Evolutionary conservation across 345 rosid genomes (phyloP), one percentile per base, ranked within the genome.

Genomic region (Laguncularia racemosa): DNA sequence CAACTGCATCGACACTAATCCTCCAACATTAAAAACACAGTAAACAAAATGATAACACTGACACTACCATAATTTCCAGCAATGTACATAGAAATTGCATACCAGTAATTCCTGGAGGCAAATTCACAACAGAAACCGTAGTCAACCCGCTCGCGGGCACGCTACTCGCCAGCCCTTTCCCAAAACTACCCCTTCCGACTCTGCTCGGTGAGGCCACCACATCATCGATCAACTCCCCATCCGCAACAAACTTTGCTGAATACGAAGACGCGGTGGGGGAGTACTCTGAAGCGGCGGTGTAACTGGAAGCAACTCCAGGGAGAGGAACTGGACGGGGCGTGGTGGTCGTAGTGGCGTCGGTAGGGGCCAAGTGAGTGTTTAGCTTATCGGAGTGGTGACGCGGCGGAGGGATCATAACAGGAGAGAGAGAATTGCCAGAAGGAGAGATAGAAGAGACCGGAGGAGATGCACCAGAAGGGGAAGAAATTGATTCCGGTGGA

Each of bases 331-430:
- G 51, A 54, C 52, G 14, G 59, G 84, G 20, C 65, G 56, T 40
- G 70, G 54, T 4, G 13, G 38, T 49, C 38, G 53, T 14, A 13
- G n/a, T 12, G 13, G 38, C 40, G 14, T 53, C 13, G 54, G 38
- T 23, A 14, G 68, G 38, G 61, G 55, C 56, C 28, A 59, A 52
- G n/a, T 57, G 82, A 40, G 66, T 61, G 60, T 71, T 63, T 59
- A 76, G 55, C 13, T 71, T 62, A 19, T 80, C 80, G 57, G 93
- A 74, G 55, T 66, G 59, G 74, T 76, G 88, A 67, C 82, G 92
- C 8, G 92, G 88, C n/a, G 95, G 98, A 50, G 86, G 96, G 68
- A 88, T 88, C 84, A 85, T 85, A 63, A 91, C 95, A 0, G 96
- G 90, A 46, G 92, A 88, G 65, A 84, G 75, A 21, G 88, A 82